Conservation (phyloP, 2,329 filamentous ascomycete genomes). For the Paracoccidioides lutzii region DNA sequence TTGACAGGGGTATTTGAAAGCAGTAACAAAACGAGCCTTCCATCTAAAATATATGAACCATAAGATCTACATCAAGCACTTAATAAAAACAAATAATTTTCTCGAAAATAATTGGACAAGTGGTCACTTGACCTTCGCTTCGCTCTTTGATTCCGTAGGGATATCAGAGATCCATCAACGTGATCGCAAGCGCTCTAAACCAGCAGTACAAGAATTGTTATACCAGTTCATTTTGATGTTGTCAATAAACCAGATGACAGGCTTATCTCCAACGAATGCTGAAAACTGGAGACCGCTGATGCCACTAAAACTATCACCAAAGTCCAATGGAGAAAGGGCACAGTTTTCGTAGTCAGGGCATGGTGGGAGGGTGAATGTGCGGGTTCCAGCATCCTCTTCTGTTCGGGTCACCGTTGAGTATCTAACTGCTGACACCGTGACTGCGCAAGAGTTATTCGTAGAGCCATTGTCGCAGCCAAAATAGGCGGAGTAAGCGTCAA, state of each 20-base stretch:
- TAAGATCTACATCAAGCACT: not conserved
- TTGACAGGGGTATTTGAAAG: not conserved
- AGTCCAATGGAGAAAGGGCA: conserved; percentile 30
- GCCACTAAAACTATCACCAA: conserved; percentile 28
- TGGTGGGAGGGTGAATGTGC: conserved; percentile 30
- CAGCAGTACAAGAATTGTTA: conserved; percentile 39
- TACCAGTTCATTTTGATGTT: conserved; percentile 37
- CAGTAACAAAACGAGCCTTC: not conserved
- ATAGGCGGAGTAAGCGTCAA: conserved; percentile 35
- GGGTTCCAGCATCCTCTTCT: conserved; percentile 25
- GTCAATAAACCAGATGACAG: conserved; percentile 36
- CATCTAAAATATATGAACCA: not conserved
- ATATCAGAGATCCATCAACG: not conserved
- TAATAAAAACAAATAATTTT: not conserved
- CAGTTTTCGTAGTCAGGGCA: conserved; percentile 32
- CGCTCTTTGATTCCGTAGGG: not conserved
- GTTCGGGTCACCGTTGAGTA: conserved; percentile 24
- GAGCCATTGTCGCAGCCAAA: conserved; percentile 37
- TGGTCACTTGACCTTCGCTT: not conserved
- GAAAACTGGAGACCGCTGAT: conserved; percentile 38
- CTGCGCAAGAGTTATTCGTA: conserved; percentile 26
- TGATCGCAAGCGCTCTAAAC: conserved; percentile 10
- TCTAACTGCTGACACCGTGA: conserved; percentile 34
- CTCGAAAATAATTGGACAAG: not conserved
- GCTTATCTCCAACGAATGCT: conserved; percentile 29